Evolutionary conservation across 306 rosid genomes (phyloP).

Genomic region (Vicia villosa): DNA sequence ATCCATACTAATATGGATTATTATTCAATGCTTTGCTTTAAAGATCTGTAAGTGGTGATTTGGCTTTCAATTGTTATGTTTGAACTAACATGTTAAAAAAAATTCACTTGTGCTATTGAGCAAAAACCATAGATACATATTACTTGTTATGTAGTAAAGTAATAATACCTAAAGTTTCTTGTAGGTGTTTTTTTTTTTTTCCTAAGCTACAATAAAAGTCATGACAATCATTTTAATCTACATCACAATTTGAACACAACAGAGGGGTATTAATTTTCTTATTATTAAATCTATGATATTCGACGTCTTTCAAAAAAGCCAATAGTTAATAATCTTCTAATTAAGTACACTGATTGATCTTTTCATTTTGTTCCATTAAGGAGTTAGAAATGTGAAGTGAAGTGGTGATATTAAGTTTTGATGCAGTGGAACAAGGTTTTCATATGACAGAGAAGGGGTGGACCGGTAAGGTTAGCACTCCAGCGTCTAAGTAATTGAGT

Average conservation of each 20-base stretch:
- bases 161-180: not conserved
- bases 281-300: not conserved
- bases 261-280: too few relatives aligned
- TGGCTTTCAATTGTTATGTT: conserved; percentile 23
- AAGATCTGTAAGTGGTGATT: conserved; percentile 10
- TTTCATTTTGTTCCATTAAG: too few relatives aligned
- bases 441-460: too few relatives aligned
- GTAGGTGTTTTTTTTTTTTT: conserved; percentile 6
- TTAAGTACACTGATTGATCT: not conserved
- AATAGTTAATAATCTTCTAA: not conserved
- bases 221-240: not conserved
- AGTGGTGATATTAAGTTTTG: too few relatives aligned
- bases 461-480: too few relatives aligned
- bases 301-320: conserved; percentile 9
- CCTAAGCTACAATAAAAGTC: conserved; percentile 2
- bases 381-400: too few relatives aligned
- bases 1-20: not conserved
- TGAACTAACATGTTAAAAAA: conserved; percentile 26
- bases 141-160: not conserved
- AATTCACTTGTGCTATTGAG: not conserved
- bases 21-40: conserved; percentile 28
- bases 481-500: too few relatives aligned
- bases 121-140: not conserved
- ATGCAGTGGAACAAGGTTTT: too few relatives aligned
- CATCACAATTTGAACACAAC: too few relatives aligned